phyloP scores from a whole-genome alignment of 495 filamentous ascomycete species.

The Penicillium argentinense region DNA sequence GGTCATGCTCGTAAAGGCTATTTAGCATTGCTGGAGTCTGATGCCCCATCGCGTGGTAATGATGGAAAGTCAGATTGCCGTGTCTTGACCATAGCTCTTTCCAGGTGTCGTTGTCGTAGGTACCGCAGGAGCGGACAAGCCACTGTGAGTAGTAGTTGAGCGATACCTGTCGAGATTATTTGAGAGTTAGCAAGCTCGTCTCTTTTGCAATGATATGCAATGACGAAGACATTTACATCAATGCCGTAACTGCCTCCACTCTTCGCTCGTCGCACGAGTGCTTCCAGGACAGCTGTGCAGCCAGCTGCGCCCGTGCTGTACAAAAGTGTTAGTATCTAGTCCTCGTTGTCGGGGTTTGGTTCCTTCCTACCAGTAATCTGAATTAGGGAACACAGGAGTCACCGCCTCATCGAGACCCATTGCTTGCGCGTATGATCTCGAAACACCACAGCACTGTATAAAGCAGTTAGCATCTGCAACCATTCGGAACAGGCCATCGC shows the following conservation, averaged over 20 bases:
- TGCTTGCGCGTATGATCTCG: slow-evolving; percentile 19
- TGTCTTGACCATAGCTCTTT: slow-evolving; percentile 10
- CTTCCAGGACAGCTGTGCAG: slow-evolving; percentile 30
- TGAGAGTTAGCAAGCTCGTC: background rate
- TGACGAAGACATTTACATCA: slow-evolving; percentile 9
- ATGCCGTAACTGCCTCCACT: slow-evolving; percentile 32
- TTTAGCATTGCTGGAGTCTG: slow-evolving; percentile 15
- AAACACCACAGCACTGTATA: slow-evolving; percentile 16
- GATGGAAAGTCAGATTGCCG: slow-evolving; percentile 3
- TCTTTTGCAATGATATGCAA: background rate
- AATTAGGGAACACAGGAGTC: slow-evolving; percentile 22
- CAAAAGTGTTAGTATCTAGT: background rate
- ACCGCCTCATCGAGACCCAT: slow-evolving; percentile 27
- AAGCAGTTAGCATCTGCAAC: too few relatives aligned
- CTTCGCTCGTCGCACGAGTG: slow-evolving; percentile 31
- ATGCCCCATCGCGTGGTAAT: slow-evolving; percentile 9
- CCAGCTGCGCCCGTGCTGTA: slow-evolving; percentile 27
- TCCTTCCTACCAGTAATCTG: slow-evolving; percentile 17
- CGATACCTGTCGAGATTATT: slow-evolving; percentile 1
- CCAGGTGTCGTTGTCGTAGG: slow-evolving; percentile 12
- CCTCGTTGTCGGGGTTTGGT: background rate
- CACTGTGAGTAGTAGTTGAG: slow-evolving; percentile 32
- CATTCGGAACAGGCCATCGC: too few relatives aligned
- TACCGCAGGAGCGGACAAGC: slow-evolving; percentile 19
- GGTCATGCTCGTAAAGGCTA: background rate